Conservation (phyloP, 495 filamentous ascomycete species). For the Friedmanniomyces simplex region DNA sequence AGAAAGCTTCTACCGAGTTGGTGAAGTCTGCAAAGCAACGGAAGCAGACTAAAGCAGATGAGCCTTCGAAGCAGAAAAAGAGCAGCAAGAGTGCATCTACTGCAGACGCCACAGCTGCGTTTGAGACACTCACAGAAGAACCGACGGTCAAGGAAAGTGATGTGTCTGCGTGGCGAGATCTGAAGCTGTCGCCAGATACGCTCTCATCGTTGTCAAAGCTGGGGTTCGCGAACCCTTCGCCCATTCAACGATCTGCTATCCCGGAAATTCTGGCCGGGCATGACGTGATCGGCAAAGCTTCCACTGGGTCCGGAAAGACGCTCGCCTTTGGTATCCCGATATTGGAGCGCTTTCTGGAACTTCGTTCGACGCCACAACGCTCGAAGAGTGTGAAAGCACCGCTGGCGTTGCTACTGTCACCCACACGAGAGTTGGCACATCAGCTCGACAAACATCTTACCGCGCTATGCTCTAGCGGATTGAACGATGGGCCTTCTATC, state of each 20-base stretch:
- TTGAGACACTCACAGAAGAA: background rate
- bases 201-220: slow-evolving; percentile 66
- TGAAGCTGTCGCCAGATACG: slow-evolving; percentile 59
- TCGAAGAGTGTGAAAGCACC: slow-evolving; percentile 35
- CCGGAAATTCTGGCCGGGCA: slow-evolving; percentile 63
- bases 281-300: slow-evolving; percentile 71
- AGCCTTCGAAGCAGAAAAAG: background rate
- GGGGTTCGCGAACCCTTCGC: slow-evolving; percentile 66
- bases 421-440: slow-evolving; percentile 86
- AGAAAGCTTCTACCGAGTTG: background rate
- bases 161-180: slow-evolving; percentile 62
- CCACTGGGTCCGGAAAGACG: slow-evolving; percentile 78
- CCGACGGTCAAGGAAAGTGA: slow-evolving; percentile 32
- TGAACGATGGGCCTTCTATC: slow-evolving; percentile 51
- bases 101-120: background rate
- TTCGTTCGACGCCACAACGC: slow-evolving; percentile 22
- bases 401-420: slow-evolving; percentile 80
- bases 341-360: slow-evolving; percentile 50
- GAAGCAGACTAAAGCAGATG: background rate
- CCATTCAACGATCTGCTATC: slow-evolving; percentile 68
- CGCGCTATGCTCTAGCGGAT: slow-evolving; percentile 49
- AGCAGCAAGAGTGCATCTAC: background rate
- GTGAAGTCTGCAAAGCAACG: slow-evolving; percentile 9
- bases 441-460: slow-evolving; percentile 76
- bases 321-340: slow-evolving; percentile 75